Evolutionary conservation across 768 basidiomycete species (phyloP).

Genomic region (Mycena haematopus): DNA sequence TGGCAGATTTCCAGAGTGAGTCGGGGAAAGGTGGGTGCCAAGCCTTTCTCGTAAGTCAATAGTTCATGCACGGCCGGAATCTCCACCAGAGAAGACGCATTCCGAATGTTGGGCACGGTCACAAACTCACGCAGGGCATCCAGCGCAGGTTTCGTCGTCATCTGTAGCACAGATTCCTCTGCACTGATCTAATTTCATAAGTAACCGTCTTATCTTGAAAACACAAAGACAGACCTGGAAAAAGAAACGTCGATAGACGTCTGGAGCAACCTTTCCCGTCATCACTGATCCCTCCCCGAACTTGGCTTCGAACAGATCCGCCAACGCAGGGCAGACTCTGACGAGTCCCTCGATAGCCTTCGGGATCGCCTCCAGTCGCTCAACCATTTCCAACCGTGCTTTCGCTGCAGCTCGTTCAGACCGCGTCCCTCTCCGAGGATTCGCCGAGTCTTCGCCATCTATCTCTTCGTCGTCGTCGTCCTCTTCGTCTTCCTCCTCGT

Average conservation of each 20-base stretch:
- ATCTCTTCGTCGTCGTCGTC: not conserved
- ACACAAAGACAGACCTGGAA: slow-evolving; percentile 2
- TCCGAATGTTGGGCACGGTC: not conserved
- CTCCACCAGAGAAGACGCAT: not conserved
- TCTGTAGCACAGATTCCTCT: slow-evolving; percentile 6
- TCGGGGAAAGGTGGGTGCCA: not conserved
- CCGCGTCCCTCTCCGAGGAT: not conserved
- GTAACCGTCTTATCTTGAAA: not conserved
- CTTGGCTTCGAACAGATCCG: not conserved
- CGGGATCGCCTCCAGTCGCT: slow-evolving; percentile 3
- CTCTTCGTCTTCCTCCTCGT: slow-evolving; percentile 7
- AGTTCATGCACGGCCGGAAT: slow-evolving; percentile 9
- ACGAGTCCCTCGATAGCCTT: not conserved
- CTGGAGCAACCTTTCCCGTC: not conserved
- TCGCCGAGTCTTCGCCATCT: no score
- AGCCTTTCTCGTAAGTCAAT: slow-evolving; percentile 1
- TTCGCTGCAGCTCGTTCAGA: not conserved
- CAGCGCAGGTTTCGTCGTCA: not conserved
- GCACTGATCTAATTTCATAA: not conserved
- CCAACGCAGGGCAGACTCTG: not conserved
- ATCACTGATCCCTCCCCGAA: not conserved
- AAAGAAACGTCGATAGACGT: slow-evolving; percentile 20
- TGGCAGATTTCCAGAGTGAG: not conserved
- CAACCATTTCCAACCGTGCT: not conserved
- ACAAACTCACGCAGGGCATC: not conserved